Conservation (phyloP, 768 basidiomycete genomes). For the Boletus vinaceobasis region DNA sequence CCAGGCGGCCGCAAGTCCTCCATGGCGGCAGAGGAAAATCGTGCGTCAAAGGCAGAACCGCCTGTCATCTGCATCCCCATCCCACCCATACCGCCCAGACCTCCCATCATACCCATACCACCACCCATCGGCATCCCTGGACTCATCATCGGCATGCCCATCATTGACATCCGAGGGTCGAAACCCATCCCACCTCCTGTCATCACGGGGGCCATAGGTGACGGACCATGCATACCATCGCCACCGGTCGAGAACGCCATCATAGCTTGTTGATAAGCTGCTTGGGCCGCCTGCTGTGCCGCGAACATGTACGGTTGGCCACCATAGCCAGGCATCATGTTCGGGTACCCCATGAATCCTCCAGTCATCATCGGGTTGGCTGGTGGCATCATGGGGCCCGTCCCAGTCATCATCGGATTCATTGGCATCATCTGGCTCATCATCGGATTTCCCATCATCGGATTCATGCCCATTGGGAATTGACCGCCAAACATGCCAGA, state of each 20-base stretch:
- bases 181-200: slow-evolving; percentile 52
- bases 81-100: slow-evolving; percentile 40
- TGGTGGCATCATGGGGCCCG: slow-evolving; percentile 48
- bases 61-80: slow-evolving; percentile 61
- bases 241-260: slow-evolving; percentile 79
- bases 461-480: slow-evolving; percentile 48
- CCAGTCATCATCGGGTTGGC: slow-evolving; percentile 54
- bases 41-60: slow-evolving; percentile 55
- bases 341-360: slow-evolving; percentile 41
- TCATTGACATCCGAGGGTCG: slow-evolving; percentile 83
- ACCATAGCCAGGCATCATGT: slow-evolving; percentile 39
- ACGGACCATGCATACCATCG: slow-evolving; percentile 38
- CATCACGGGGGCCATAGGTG: slow-evolving; percentile 54
- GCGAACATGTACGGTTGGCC: slow-evolving; percentile 83
- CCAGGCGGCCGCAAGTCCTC: slow-evolving; percentile 32
- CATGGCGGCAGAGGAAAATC: slow-evolving; percentile 42
- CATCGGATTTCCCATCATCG: slow-evolving; percentile 74
- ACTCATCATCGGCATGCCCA: slow-evolving; percentile 70
- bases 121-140: slow-evolving; percentile 34
- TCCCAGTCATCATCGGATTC: slow-evolving; percentile 56
- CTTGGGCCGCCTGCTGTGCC: slow-evolving; percentile 75
- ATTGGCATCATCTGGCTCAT: slow-evolving; percentile 45
- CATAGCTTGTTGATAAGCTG: slow-evolving; percentile 90
- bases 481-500: slow-evolving; percentile 66
- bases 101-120: slow-evolving; percentile 38